Evolutionary conservation across 331 rosid genomes (phyloP).

Genomic region (Dryas integrifolia): DNA sequence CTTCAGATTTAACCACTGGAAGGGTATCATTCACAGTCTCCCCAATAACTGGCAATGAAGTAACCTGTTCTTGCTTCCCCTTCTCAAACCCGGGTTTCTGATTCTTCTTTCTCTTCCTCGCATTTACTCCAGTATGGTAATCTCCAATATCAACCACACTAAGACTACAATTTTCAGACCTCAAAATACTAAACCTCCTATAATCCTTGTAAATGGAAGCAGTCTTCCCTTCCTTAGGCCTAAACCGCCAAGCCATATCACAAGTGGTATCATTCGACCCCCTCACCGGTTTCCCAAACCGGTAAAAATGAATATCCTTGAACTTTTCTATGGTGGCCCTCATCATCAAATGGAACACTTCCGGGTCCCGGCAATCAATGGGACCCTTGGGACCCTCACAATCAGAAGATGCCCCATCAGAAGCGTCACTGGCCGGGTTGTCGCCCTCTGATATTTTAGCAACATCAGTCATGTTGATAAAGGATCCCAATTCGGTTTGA

Average conservation of each 20-base stretch:
- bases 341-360: conserved; percentile 94
- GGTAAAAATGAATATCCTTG: conserved; percentile 87
- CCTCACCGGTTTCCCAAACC: conserved; percentile 71
- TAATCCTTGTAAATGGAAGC: conserved; percentile 89
- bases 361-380: conserved; percentile 80
- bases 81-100: conserved; percentile 66
- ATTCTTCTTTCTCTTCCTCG: conserved; percentile 87
- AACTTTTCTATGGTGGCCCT: conserved; percentile 76
- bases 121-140: conserved; percentile 77
- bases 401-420: conserved; percentile 21
- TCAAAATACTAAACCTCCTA: conserved; percentile 77
- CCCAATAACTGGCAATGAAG: conserved; percentile 68
- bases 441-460: conserved; percentile 33
- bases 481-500: conserved; percentile 59
- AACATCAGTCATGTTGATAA: conserved; percentile 64
- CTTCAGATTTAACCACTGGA: conserved; percentile 83
- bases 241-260: conserved; percentile 97
- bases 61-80: conserved; percentile 38
- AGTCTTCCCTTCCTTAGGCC: conserved; percentile 97
- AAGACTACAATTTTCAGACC: conserved; percentile 62
- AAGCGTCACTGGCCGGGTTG: conserved; percentile 10
- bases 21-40: conserved; percentile 83
- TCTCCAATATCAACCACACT: conserved; percentile 74
- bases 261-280: conserved; percentile 68
- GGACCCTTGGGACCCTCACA: conserved; percentile 68